phyloP scores from a whole-genome alignment of 495 filamentous ascomycete species.

The Jackrogersella multiformis region DNA sequence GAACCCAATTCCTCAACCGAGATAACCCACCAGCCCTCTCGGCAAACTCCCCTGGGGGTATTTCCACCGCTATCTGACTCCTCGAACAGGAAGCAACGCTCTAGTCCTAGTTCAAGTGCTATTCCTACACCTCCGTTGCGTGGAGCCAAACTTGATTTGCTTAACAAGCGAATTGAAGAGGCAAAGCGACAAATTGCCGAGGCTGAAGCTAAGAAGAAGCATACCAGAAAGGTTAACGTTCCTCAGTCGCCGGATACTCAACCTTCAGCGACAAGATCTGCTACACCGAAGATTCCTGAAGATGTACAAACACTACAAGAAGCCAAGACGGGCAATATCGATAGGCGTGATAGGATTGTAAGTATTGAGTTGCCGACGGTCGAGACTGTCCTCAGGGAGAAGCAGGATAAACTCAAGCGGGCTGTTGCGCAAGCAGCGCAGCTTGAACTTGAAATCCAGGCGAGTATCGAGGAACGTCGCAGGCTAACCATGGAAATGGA shows the following conservation, averaged over 20 bases:
- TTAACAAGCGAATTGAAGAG: constrained; percentile 75
- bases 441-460: constrained; percentile 67
- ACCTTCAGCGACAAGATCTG: constrained; percentile 35
- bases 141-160: constrained; percentile 63
- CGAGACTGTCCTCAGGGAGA: constrained; percentile 64
- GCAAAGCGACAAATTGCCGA: constrained; percentile 81
- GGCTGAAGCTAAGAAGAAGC: constrained; percentile 71
- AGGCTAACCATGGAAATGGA: constrained; percentile 66
- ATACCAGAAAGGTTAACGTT: constrained; percentile 47
- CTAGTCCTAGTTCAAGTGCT: constrained; percentile 48
- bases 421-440: constrained; percentile 66
- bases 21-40: constrained; percentile 31
- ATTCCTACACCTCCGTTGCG: constrained; percentile 50
- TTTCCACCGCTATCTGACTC: constrained; percentile 58
- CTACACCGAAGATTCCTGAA: constrained; percentile 30
- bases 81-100: constrained; percentile 48
- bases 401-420: constrained; percentile 60
- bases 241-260: constrained; percentile 33
- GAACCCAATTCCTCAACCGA: constrained; percentile 42
- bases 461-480: constrained; percentile 52
- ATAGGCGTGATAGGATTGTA: constrained; percentile 65
- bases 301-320: constrained; percentile 12
- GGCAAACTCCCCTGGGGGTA: constrained; percentile 51
- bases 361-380: constrained; percentile 64
- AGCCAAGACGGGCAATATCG: constrained; percentile 46